phyloP scores from a whole-genome alignment of 1,284 basidiomycete species.

The Ustilago lituana region DNA sequence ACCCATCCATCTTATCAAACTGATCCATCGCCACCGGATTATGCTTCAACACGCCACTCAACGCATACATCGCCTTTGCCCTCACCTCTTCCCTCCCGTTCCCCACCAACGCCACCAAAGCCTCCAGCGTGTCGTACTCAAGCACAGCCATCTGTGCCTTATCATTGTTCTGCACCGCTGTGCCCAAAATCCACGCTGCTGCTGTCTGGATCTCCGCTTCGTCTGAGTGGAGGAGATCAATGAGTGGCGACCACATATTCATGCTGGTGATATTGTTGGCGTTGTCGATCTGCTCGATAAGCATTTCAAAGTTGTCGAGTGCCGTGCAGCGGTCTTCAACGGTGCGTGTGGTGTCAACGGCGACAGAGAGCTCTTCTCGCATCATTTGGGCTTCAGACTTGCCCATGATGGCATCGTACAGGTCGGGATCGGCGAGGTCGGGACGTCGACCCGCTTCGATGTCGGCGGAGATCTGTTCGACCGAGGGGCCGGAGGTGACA shows the following conservation, averaged over 20 bases:
- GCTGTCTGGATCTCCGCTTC: constrained; percentile 75
- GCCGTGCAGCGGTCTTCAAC: constrained; percentile 73
- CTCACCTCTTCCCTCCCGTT: constrained; percentile 70
- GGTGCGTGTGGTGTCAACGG: constrained; percentile 44
- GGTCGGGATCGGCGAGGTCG: constrained; percentile 57
- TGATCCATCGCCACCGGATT: constrained; percentile 76
- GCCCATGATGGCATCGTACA: constrained; percentile 66
- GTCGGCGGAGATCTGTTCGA: constrained; percentile 55
- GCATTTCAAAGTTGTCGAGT: constrained; percentile 94
- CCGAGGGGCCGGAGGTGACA: constrained; percentile 23
- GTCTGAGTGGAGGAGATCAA: constrained; percentile 75
- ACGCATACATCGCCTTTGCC: constrained; percentile 84
- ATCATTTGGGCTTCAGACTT: constrained; percentile 66
- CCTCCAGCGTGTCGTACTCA: constrained; percentile 72
- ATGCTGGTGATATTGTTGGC: constrained; percentile 88
- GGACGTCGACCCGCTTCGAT: constrained; percentile 57
- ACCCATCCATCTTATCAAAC: constrained; percentile 76
- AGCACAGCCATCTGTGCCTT: constrained; percentile 82
- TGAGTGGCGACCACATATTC: constrained; percentile 85
- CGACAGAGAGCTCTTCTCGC: constrained; percentile 61
- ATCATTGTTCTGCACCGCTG: constrained; percentile 93
- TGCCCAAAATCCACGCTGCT: constrained; percentile 90
- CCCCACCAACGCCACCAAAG: constrained; percentile 69
- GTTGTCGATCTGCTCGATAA: constrained; percentile 94
- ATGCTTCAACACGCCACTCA: constrained; percentile 87